These are phyloP conservation scores for Quercus tomentella DNA, from an alignment of 331 rosid genomes.

Conservation along the genomic window DNA sequence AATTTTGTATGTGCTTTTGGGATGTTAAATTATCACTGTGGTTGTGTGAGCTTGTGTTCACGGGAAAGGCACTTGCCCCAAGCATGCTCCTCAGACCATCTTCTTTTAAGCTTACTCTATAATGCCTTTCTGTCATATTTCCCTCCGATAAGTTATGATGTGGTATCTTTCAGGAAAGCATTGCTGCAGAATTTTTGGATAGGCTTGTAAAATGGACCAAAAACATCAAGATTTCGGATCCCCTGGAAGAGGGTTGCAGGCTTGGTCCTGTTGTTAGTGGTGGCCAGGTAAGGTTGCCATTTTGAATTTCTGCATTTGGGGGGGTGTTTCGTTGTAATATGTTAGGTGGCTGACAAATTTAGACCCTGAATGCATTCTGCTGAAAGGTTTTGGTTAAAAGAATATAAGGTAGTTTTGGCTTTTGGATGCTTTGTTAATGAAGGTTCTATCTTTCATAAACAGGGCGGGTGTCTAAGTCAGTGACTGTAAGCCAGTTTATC, in stretches of 20 bases:
- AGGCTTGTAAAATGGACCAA: conserved; percentile 71
- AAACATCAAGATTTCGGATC: conserved; percentile 93
- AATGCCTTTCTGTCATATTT: neutral
- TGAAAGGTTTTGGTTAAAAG: neutral
- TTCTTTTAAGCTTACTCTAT: neutral
- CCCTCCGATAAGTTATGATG: neutral
- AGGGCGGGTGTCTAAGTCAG: neutral
- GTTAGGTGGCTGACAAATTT: neutral
- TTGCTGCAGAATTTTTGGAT: conserved; percentile 70
- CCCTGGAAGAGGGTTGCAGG: conserved; percentile 97
- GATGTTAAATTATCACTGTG: neutral
- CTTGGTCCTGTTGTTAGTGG: conserved; percentile 94
- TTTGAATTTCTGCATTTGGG: conserved; percentile 6
- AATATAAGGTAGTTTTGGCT: neutral
- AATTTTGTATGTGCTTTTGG: neutral
- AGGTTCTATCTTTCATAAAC: neutral
- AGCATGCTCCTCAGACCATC: neutral
- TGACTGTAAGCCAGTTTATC: neutral
- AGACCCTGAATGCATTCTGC: neutral
- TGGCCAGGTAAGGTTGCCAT: conserved; percentile 59
- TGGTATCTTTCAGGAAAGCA: conserved; percentile 62
- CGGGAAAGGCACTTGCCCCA: neutral
- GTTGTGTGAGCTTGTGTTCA: neutral
- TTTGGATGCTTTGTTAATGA: neutral
- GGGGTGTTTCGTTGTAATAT: neutral